These are phyloP conservation scores for Ceratopteris richardii DNA, from an alignment of 75 land plant genomes.

Conservation along the genomic window DNA sequence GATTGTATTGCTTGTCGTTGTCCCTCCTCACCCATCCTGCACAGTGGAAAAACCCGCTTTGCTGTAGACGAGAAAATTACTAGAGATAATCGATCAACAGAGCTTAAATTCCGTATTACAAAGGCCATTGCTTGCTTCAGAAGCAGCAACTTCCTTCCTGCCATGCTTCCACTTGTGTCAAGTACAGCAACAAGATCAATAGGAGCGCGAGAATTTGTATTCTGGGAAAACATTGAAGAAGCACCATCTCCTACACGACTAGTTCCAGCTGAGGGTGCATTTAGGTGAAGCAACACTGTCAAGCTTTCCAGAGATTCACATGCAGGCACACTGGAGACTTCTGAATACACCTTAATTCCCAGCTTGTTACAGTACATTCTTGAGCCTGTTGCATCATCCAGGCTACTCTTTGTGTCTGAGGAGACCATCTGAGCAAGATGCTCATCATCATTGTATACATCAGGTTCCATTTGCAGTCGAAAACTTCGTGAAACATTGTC, in stretches of 20 bases:
- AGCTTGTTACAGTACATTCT: neutral
- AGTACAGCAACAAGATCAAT: conserved; percentile 75
- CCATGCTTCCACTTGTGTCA: conserved; percentile 71
- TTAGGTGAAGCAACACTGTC: conserved; percentile 44
- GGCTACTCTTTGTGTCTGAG: conserved; percentile 16
- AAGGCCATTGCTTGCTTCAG: conserved; percentile 68
- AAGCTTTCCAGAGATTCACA: conserved; percentile 39
- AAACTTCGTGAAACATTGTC: neutral
- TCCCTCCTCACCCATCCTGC: conserved; percentile 58
- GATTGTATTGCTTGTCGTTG: conserved; percentile 57
- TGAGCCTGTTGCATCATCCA: conserved; percentile 3
- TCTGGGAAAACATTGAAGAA: conserved; percentile 4
- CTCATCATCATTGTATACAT: conserved; percentile 69
- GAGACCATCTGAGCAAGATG: conserved; percentile 33
- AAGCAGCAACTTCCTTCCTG: conserved; percentile 56
- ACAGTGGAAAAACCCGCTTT: conserved; percentile 58
- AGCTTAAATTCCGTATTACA: conserved; percentile 57
- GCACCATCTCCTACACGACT: neutral
- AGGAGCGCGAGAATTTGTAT: conserved; percentile 42
- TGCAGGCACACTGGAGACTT: conserved; percentile 37
- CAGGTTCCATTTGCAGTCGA: conserved; percentile 23
- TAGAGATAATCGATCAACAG: conserved; percentile 60
- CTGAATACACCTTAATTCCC: conserved; percentile 21
- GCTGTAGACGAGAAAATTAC: conserved; percentile 78
- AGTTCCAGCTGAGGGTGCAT: conserved; percentile 29